A percentile compares a stretch with the other conserved stretches of the same genome.
Evolutionary conservation across 805 yeast species (phyloP).

Genomic region (Candida sithepensis): DNA sequence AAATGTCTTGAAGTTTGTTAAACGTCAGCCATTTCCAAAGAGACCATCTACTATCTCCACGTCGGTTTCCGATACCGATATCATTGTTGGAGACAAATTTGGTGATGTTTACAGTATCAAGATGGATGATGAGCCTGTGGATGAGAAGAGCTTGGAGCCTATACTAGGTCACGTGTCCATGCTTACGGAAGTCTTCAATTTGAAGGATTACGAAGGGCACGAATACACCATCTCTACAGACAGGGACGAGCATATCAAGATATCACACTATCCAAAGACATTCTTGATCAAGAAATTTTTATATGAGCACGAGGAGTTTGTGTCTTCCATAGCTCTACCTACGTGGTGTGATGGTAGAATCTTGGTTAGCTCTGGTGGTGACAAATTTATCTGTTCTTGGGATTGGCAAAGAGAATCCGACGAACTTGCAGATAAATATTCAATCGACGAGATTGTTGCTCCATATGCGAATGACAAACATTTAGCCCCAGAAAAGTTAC

Average conservation of each 20-base stretch:
- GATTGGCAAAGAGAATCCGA: slow-evolving; percentile 52
- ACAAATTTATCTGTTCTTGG: slow-evolving; percentile 70
- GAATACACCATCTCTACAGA: slow-evolving; percentile 73
- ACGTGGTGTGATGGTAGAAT: slow-evolving; percentile 41
- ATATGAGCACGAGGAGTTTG: slow-evolving; percentile 83
- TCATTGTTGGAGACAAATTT: slow-evolving; percentile 87
- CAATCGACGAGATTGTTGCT: slow-evolving; percentile 34
- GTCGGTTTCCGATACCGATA: slow-evolving; percentile 43
- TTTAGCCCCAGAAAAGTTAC: slow-evolving; percentile 61
- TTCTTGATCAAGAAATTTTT: slow-evolving; percentile 77
- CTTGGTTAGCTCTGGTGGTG: slow-evolving; percentile 90
- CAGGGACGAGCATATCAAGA: slow-evolving; percentile 92
- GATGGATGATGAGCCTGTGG: slow-evolving; percentile 32
- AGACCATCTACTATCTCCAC: slow-evolving; percentile 84
- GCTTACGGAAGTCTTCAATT: slow-evolving; percentile 72
- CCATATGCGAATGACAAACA: slow-evolving; percentile 54
- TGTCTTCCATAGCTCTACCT: slow-evolving; percentile 62
- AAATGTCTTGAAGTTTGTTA: slow-evolving; percentile 47
- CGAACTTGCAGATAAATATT: slow-evolving; percentile 41
- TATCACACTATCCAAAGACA: slow-evolving; percentile 75
- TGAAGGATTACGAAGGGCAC: slow-evolving; percentile 37
- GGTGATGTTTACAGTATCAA: slow-evolving; percentile 83
- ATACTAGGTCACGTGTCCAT: slow-evolving; percentile 94
- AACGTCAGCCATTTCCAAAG: slow-evolving; percentile 80
- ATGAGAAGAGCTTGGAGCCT: slow-evolving; percentile 53